Conservation (phyloP, 257 asterid species). For the Rehmannia glutinosa region DNA sequence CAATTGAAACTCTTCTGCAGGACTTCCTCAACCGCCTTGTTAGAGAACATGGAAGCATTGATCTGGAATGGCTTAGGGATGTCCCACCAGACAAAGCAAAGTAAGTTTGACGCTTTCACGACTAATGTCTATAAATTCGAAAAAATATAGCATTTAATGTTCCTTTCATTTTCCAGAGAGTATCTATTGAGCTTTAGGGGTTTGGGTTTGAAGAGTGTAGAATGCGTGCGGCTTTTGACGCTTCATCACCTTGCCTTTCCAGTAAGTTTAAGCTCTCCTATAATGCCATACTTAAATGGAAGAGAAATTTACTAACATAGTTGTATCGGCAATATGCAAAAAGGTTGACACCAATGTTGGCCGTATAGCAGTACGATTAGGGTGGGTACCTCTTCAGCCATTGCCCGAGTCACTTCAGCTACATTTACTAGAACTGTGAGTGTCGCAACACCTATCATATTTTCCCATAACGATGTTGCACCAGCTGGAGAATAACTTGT, state of each 20-base stretch:
- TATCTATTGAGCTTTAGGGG: conserved; percentile 90
- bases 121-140: conserved; percentile 2
- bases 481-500: conserved; percentile 15
- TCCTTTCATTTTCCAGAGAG: conserved; percentile 59
- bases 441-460: conserved; percentile 16
- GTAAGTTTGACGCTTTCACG: conserved; percentile 37
- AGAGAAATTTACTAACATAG: conserved; percentile 14
- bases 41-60: conserved; percentile 80
- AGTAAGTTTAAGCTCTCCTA: conserved; percentile 50
- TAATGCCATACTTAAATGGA: conserved; percentile 11
- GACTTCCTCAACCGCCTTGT: conserved; percentile 79
- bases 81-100: conserved; percentile 94
- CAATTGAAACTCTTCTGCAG: conserved; percentile 41
- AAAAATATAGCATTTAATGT: conserved; percentile 6
- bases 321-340: conserved; percentile 27
- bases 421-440: conserved; percentile 95
- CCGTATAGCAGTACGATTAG: conserved; percentile 96
- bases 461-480: conserved; percentile 16
- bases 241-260: conserved; percentile 99
- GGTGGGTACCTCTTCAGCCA: conserved; percentile 99
- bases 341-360: conserved; percentile 98
- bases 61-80: conserved; percentile 94
- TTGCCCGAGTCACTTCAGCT: conserved; percentile 96
- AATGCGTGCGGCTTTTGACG: conserved; percentile 95
- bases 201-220: conserved; percentile 93